Evolutionary conservation across 2,329 filamentous ascomycete species (phyloP).

Genomic region (Talaromyces sp.): DNA sequence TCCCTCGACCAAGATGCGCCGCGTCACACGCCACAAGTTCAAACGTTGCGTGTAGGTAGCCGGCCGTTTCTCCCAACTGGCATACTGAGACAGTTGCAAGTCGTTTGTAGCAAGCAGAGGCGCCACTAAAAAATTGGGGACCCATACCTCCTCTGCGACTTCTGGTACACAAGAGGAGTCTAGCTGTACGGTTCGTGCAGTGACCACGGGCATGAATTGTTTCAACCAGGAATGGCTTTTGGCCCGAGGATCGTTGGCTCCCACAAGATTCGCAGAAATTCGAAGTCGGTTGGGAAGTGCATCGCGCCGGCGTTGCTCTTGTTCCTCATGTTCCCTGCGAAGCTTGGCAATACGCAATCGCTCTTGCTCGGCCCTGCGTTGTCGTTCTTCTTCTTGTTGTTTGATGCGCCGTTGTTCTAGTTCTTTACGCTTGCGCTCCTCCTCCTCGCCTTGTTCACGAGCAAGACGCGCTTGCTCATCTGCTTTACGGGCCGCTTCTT

Average conservation of each 20-base stretch:
- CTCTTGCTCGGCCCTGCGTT: slow-evolving; percentile 43
- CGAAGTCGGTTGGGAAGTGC: slow-evolving; percentile 46
- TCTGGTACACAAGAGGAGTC: slow-evolving; percentile 37
- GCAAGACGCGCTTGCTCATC: slow-evolving; percentile 35
- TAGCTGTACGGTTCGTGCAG: slow-evolving; percentile 43
- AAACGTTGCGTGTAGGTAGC: slow-evolving; percentile 43
- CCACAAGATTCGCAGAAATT: slow-evolving; percentile 44
- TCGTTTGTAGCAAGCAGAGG: slow-evolving; percentile 50
- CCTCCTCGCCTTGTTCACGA: slow-evolving; percentile 43
- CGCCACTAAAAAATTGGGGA: slow-evolving; percentile 49
- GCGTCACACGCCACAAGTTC: slow-evolving; percentile 48
- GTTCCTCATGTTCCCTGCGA: slow-evolving; percentile 44
- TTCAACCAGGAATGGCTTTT: slow-evolving; percentile 43
- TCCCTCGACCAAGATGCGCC: slow-evolving; percentile 44
- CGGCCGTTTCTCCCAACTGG: slow-evolving; percentile 45
- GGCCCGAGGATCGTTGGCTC: slow-evolving; percentile 42
- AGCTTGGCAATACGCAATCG: slow-evolving; percentile 42
- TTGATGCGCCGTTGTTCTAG: slow-evolving; percentile 42
- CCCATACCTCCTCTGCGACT: slow-evolving; percentile 45
- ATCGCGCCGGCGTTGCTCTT: slow-evolving; percentile 46
- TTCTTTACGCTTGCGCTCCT: slow-evolving; percentile 42
- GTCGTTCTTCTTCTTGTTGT: slow-evolving; percentile 47
- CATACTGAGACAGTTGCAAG: slow-evolving; percentile 48
- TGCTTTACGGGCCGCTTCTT: slow-evolving; percentile 24
- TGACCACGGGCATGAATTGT: slow-evolving; percentile 47